Percentiles rank a stretch among this genome's conserved stretches.
phyloP scores from a whole-genome alignment of 2,329 filamentous ascomycete genomes.

The Incumbomyces lentus region DNA sequence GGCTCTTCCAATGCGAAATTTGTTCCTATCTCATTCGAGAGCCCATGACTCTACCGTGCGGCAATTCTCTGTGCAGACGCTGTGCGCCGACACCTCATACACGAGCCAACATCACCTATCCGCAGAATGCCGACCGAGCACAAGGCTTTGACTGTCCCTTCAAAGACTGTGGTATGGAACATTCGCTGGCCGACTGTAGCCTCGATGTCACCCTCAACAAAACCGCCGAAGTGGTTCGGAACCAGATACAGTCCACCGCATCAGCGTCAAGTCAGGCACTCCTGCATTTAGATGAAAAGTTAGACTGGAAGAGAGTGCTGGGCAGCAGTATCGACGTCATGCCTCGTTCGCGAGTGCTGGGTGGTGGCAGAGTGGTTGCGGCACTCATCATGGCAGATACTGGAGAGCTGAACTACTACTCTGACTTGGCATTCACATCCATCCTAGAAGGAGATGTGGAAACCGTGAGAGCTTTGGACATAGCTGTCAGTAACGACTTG shows the following conservation, averaged over 20 bases:
- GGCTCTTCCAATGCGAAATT: slow-evolving; percentile 64
- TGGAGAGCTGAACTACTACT: slow-evolving; percentile 48
- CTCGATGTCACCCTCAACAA: slow-evolving; percentile 68
- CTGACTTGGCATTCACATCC: slow-evolving; percentile 43
- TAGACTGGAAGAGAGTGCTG: slow-evolving; percentile 26
- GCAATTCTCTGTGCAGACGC: slow-evolving; percentile 61
- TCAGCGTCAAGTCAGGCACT: slow-evolving; percentile 23
- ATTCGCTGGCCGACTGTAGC: slow-evolving; percentile 66
- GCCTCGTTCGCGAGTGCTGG: slow-evolving; percentile 29
- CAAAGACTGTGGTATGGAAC: slow-evolving; percentile 54
- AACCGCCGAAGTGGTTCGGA: slow-evolving; percentile 50
- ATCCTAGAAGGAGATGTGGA: slow-evolving; percentile 15
- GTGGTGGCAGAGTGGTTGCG: slow-evolving; percentile 52
- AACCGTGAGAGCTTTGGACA: slow-evolving; percentile 34
- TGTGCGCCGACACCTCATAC: slow-evolving; percentile 61
- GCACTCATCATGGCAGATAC: slow-evolving; percentile 56
- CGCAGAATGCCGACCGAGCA: slow-evolving; percentile 54
- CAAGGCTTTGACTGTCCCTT: slow-evolving; percentile 69
- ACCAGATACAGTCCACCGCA: slow-evolving; percentile 39
- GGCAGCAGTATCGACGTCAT: slow-evolving; percentile 20
- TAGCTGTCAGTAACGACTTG: slow-evolving; percentile 45
- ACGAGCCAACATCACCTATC: slow-evolving; percentile 66
- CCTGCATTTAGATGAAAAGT: slow-evolving; percentile 33
- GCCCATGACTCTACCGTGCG: slow-evolving; percentile 72
- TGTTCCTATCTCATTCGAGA: slow-evolving; percentile 59